phyloP scores from a whole-genome alignment of 2,329 filamentous ascomycete genomes.

The Fusarium chaquense region DNA sequence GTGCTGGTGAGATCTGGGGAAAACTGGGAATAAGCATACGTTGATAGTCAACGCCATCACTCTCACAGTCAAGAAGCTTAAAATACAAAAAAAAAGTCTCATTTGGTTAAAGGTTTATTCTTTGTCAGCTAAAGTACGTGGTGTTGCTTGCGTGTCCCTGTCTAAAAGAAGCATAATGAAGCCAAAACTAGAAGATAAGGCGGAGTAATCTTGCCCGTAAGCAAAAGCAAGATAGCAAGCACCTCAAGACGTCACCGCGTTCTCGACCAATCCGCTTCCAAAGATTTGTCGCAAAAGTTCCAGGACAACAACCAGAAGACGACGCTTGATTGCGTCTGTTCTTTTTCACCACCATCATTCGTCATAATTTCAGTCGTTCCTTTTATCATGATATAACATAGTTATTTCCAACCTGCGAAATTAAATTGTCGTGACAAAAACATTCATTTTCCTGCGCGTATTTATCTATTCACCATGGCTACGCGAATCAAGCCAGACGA shows the following conservation, averaged over 20 bases:
- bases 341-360: neutral
- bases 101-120: neutral
- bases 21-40: constrained; percentile 1
- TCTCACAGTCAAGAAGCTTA: neutral
- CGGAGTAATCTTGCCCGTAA: constrained; percentile 20
- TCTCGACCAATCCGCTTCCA: constrained; percentile 13
- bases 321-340: constrained; percentile 14
- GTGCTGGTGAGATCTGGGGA: neutral
- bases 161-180: neutral
- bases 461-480: constrained; percentile 1
- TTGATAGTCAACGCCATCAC: neutral
- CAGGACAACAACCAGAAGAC: constrained; percentile 15
- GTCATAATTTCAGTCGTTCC: neutral
- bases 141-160: constrained; percentile 24
- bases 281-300: constrained; percentile 34
- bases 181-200: constrained; percentile 2
- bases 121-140: constrained; percentile 28
- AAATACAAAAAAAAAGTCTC: neutral
- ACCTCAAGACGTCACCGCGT: constrained; percentile 20
- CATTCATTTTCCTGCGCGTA: neutral
- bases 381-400: constrained; percentile 14
- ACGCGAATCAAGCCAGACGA: constrained; percentile 1
- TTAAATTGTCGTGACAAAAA: neutral
- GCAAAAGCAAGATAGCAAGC: constrained; percentile 2
- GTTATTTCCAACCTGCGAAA: neutral